These are phyloP conservation scores for Ceriops decandra DNA, from an alignment of 345 rosid species.

Conservation along the genomic window DNA sequence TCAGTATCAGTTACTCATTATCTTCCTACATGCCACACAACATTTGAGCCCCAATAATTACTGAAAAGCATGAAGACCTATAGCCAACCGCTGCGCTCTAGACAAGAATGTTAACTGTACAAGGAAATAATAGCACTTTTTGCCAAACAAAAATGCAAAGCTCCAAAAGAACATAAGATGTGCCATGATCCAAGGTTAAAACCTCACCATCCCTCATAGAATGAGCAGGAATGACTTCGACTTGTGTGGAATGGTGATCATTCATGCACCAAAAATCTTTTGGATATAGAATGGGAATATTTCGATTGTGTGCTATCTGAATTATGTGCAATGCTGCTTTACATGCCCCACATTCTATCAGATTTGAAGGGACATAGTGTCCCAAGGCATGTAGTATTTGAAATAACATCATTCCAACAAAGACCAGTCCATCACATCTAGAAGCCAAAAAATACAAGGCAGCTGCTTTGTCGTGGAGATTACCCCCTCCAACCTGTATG, in stretches of 20 bases:
- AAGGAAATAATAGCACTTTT: neutral
- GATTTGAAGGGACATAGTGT: slow-evolving; percentile 38
- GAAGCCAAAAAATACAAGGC: slow-evolving; percentile 62
- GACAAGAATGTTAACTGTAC: neutral
- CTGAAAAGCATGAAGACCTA: no score
- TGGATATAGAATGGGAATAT: slow-evolving; percentile 42
- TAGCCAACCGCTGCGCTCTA: neutral
- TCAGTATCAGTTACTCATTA: neutral
- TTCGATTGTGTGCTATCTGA: slow-evolving; percentile 39
- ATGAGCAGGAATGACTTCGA: slow-evolving; percentile 42
- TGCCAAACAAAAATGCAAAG: neutral
- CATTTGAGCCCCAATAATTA: neutral
- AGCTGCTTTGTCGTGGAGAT: slow-evolving; percentile 46
- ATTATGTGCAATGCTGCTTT: slow-evolving; percentile 44
- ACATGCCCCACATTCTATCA: slow-evolving; percentile 42
- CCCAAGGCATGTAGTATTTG: slow-evolving; percentile 58
- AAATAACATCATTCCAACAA: slow-evolving; percentile 59
- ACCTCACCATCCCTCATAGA: slow-evolving; percentile 44
- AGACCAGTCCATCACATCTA: slow-evolving; percentile 54
- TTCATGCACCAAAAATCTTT: slow-evolving; percentile 54
- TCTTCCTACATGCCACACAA: neutral
- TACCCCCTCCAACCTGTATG: slow-evolving; percentile 65
- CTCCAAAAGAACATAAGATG: neutral
- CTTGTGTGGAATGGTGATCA: slow-evolving; percentile 22
- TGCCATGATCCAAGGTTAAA: slow-evolving; percentile 4